phyloP scores from a whole-genome alignment of 352 stramenopile genomes.

The Globisporangium mamillatum region DNA sequence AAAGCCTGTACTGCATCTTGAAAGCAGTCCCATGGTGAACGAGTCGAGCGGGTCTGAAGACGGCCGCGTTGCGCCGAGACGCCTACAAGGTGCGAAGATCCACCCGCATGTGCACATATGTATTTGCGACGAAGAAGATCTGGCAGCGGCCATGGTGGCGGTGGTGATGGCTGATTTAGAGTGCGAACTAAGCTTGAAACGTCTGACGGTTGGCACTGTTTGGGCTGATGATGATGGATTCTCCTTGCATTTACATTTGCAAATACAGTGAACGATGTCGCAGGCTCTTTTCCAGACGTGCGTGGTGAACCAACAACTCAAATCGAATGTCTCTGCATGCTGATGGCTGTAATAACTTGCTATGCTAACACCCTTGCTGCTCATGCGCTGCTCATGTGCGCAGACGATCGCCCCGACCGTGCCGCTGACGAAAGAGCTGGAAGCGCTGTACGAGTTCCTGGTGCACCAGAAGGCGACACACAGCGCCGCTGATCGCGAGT shows the following conservation, averaged over 20 bases:
- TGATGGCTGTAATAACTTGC: background rate
- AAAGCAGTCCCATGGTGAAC: background rate
- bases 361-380: background rate
- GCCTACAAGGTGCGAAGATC: background rate
- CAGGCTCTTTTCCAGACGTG: slow-evolving; percentile 26
- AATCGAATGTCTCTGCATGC: background rate
- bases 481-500: slow-evolving; percentile 35
- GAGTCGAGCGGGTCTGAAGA: slow-evolving; percentile 5
- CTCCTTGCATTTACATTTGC: background rate
- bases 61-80: background rate
- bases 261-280: slow-evolving; percentile 3
- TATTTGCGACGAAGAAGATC: too few species aligned
- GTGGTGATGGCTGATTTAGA: background rate
- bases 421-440: slow-evolving; percentile 48
- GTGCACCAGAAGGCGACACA: slow-evolving; percentile 35
- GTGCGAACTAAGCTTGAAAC: background rate
- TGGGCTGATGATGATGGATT: background rate
- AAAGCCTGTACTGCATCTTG: too few species aligned
- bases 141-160: background rate
- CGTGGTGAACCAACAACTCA: background rate
- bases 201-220: background rate
- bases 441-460: slow-evolving; percentile 60
- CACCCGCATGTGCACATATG: too few species aligned
- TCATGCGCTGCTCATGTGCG: background rate
- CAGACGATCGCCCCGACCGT: slow-evolving; percentile 54